These are phyloP conservation scores for Fragaria nilgerrensis DNA, from an alignment of 306 rosid species.

Conservation along the genomic window DNA sequence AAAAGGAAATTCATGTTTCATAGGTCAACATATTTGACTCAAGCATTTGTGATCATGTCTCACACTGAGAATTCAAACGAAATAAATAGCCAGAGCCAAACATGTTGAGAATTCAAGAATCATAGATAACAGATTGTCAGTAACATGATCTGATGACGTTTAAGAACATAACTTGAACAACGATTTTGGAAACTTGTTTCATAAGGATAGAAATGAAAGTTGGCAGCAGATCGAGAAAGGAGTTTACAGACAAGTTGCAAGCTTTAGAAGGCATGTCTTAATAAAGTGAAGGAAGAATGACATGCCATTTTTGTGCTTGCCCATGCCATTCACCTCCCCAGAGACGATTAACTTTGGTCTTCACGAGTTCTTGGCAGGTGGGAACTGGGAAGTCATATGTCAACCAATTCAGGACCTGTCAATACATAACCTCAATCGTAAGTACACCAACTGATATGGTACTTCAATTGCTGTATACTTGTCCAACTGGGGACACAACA, in stretches of 20 bases:
- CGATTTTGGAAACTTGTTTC: neutral
- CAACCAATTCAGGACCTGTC: too few species aligned
- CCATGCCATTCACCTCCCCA: too few species aligned
- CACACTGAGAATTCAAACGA: neutral
- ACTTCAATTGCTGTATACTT: too few species aligned
- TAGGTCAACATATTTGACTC: neutral
- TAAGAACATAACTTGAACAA: neutral
- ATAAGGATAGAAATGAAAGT: neutral
- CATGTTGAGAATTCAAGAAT: neutral
- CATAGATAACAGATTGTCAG: neutral
- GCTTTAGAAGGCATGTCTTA: constrained; percentile 8
- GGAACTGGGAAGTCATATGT: too few species aligned
- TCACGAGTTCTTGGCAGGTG: too few species aligned
- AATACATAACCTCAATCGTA: too few species aligned
- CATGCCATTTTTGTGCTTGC: too few species aligned
- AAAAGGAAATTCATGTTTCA: neutral
- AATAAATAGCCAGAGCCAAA: neutral
- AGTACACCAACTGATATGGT: too few species aligned
- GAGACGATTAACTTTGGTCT: too few species aligned
- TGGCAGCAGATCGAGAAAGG: neutral
- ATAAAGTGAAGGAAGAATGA: too few species aligned
- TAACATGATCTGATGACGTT: neutral
- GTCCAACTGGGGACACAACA: too few species aligned
- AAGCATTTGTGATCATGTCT: neutral
- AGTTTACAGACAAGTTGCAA: neutral